Conservation (phyloP, 441 rosid genomes). For the Brassica hybrid region DNA sequence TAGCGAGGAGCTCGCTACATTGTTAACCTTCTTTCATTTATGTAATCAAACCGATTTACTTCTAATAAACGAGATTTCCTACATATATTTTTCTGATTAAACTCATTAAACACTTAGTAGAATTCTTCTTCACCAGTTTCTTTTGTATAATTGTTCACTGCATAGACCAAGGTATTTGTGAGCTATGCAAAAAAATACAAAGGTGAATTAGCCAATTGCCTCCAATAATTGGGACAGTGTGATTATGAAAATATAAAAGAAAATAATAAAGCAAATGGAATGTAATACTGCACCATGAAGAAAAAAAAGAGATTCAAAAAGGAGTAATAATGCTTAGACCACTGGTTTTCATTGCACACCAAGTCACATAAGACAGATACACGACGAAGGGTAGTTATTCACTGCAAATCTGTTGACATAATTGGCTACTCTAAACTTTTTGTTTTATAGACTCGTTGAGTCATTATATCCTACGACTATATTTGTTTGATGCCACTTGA, state of each 20-base stretch:
- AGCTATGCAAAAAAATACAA: conserved; percentile 30
- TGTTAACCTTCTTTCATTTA: background rate
- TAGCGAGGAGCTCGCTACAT: background rate
- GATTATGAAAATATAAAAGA: conserved; percentile 35
- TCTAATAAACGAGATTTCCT: background rate
- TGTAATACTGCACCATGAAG: conserved; percentile 33
- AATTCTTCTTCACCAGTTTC: background rate
- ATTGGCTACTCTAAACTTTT: conserved; percentile 42
- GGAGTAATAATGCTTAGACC: conserved; percentile 44
- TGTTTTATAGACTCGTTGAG: conserved; percentile 37
- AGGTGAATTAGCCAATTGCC: conserved; percentile 48
- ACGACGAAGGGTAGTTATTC: conserved; percentile 49
- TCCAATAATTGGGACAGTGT: conserved; percentile 56
- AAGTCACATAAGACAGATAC: conserved; percentile 44
- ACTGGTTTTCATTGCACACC: conserved; percentile 45
- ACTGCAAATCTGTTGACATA: conserved; percentile 40
- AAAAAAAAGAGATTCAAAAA: conserved; percentile 18
- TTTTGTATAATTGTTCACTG: conserved; percentile 19
- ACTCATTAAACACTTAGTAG: background rate
- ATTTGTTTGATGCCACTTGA: conserved; percentile 40
- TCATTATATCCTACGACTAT: conserved; percentile 46
- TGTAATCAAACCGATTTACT: background rate
- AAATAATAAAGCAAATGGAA: conserved; percentile 31
- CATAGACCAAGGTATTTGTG: conserved; percentile 20
- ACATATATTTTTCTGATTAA: background rate